A percentile compares a stretch with the other conserved stretches of the same genome.
These are phyloP conservation scores for Pseudocercospora crystallina DNA, from an alignment of 2,329 filamentous ascomycete species.

Conservation along the genomic window DNA sequence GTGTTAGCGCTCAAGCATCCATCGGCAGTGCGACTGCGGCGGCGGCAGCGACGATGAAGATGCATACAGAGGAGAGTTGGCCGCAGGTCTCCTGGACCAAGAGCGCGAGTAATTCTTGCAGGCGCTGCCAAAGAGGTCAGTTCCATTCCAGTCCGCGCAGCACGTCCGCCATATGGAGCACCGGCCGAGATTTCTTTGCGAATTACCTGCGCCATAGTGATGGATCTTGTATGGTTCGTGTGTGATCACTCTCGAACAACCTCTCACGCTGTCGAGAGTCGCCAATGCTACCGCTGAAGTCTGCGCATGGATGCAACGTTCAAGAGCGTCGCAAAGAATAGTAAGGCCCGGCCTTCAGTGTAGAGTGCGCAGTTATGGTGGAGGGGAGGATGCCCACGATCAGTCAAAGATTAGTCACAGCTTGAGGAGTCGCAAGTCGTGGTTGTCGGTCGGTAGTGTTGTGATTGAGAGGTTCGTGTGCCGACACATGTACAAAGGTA, in stretches of 20 bases:
- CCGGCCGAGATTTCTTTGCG: background rate
- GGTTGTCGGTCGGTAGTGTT: too few relatives aligned
- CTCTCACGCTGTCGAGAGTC: slow-evolving; percentile 39
- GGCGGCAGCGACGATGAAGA: background rate
- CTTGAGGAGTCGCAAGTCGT: too few relatives aligned
- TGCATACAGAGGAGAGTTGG: slow-evolving; percentile 82
- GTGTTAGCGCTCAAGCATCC: slow-evolving; percentile 7
- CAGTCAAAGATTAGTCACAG: too few relatives aligned
- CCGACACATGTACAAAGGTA: too few relatives aligned
- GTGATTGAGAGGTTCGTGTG: too few relatives aligned
- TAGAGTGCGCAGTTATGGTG: background rate
- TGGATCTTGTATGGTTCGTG: background rate
- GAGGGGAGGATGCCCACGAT: background rate
- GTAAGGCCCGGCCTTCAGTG: background rate
- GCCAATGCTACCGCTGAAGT: slow-evolving; percentile 30
- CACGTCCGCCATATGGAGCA: background rate
- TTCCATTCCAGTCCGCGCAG: slow-evolving; percentile 14
- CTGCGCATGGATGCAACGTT: slow-evolving; percentile 30
- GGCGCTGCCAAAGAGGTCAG: slow-evolving; percentile 57
- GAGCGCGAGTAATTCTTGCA: slow-evolving; percentile 85
- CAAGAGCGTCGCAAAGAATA: background rate
- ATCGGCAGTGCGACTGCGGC: background rate
- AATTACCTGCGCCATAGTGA: slow-evolving; percentile 16
- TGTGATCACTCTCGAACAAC: slow-evolving; percentile 30
- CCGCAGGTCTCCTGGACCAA: slow-evolving; percentile 88